Percentiles rank a stretch among this genome's conserved stretches.
Conservation (phyloP, 106 monocot species). For the Acorus gramineus region DNA sequence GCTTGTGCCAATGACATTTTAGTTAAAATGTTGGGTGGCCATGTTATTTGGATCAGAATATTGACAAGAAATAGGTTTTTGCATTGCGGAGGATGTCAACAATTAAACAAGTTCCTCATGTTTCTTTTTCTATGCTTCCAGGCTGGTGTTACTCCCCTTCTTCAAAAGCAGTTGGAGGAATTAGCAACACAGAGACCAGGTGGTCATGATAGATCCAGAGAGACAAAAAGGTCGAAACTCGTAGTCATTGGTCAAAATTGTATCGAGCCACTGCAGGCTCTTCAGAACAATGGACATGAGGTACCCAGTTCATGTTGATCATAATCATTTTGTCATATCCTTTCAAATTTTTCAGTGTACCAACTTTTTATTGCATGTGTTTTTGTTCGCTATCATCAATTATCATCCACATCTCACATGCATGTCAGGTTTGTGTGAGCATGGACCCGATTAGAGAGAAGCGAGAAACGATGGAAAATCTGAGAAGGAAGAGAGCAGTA, state of each 20-base stretch:
- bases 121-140: constrained; percentile 10
- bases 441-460: constrained; percentile 44
- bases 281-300: constrained; percentile 73
- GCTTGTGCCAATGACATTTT: too few species aligned
- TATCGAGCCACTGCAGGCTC: constrained; percentile 86
- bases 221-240: constrained; percentile 26
- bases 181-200: constrained; percentile 34
- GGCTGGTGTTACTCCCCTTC: constrained; percentile 62
- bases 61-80: too few species aligned
- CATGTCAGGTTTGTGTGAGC: constrained; percentile 51
- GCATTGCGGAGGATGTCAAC: too few species aligned
- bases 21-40: too few species aligned
- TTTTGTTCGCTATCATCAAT: not conserved
- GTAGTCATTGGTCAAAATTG: constrained; percentile 83
- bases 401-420: not conserved
- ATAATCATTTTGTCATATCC: not conserved
- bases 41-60: too few species aligned
- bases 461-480: constrained; percentile 26
- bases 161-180: constrained; percentile 78
- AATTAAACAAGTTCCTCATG: too few species aligned
- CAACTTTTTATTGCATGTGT: not conserved
- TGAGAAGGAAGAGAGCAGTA: constrained; percentile 48
- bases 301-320: constrained; percentile 16
- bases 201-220: constrained; percentile 10
- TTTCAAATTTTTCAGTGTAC: not conserved